These are phyloP conservation scores for Dendrobium chrysotoxum DNA, from an alignment of 106 monocot genomes.

Conservation along the genomic window DNA sequence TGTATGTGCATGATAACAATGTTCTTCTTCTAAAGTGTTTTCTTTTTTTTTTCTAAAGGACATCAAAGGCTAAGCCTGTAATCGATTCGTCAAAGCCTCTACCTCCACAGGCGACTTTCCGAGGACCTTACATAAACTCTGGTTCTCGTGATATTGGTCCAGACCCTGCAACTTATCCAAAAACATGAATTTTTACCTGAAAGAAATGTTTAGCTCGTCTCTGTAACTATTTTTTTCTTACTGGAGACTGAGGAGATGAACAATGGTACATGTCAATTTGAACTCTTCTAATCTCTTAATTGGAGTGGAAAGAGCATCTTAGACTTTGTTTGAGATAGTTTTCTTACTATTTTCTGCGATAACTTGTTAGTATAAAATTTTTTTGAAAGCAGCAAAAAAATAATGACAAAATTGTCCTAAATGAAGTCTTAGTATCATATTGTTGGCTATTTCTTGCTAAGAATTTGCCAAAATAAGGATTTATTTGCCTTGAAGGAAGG, in stretches of 20 bases:
- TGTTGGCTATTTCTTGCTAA: too few species aligned
- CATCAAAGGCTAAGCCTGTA: conserved; percentile 60
- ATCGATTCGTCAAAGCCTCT: conserved; percentile 94
- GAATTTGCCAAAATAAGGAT: too few species aligned
- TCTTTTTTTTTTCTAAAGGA: conserved; percentile 34
- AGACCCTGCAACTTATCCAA: conserved; percentile 49
- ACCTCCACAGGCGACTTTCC: conserved; percentile 92
- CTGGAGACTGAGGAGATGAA: neutral
- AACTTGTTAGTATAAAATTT: too few species aligned
- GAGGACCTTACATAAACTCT: conserved; percentile 90
- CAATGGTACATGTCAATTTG: neutral
- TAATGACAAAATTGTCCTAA: too few species aligned
- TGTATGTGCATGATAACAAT: neutral
- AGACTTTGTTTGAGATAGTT: too few species aligned
- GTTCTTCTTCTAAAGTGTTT: neutral
- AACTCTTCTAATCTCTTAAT: neutral
- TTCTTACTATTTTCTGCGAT: too few species aligned
- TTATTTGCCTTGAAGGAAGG: too few species aligned
- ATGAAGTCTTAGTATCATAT: too few species aligned
- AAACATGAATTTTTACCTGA: conserved; percentile 18
- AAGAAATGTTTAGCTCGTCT: neutral
- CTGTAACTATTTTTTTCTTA: neutral
- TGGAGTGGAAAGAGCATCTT: too few species aligned
- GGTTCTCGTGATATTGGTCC: conserved; percentile 96
- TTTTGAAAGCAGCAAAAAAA: too few species aligned